Evolutionary conservation across 1,284 basidiomycete genomes (phyloP).

Genomic region (Tetrapyrgos nigripes): DNA sequence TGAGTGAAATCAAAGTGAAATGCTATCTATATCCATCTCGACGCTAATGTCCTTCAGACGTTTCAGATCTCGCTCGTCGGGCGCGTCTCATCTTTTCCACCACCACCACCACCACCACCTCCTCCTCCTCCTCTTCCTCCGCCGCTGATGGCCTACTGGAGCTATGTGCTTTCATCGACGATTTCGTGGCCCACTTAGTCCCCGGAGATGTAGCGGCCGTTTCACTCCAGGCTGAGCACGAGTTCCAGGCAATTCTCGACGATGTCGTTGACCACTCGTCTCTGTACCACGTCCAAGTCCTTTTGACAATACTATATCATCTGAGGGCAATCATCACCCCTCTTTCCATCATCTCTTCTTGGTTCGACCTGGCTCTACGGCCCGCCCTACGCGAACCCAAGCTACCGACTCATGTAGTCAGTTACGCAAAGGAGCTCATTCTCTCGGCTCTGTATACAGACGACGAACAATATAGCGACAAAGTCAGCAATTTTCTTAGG

Average conservation of each 20-base stretch:
- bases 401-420: constrained; percentile 60
- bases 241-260: constrained; percentile 67
- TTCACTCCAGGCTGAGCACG: constrained; percentile 64
- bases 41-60: neutral
- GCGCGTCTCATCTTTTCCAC: constrained; percentile 61
- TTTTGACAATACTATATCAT: constrained; percentile 69
- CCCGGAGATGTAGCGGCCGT: constrained; percentile 50
- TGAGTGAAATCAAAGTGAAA: no score
- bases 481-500: constrained; percentile 67
- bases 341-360: constrained; percentile 70
- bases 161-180: constrained; percentile 55
- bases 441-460: constrained; percentile 62
- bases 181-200: constrained; percentile 54
- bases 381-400: constrained; percentile 77
- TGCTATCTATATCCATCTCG: neutral
- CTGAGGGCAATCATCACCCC: constrained; percentile 65
- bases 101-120: constrained; percentile 39
- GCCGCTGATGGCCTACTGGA: constrained; percentile 48
- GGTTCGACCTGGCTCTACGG: constrained; percentile 81
- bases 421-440: constrained; percentile 76
- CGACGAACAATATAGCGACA: constrained; percentile 47
- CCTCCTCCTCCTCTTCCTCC: constrained; percentile 49
- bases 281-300: constrained; percentile 64
- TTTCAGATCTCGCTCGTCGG: constrained; percentile 39
- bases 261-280: constrained; percentile 68